Evolutionary conservation across 208 protist genomes (phyloP).

Genomic region (Balamuthia mandrillaris): DNA sequence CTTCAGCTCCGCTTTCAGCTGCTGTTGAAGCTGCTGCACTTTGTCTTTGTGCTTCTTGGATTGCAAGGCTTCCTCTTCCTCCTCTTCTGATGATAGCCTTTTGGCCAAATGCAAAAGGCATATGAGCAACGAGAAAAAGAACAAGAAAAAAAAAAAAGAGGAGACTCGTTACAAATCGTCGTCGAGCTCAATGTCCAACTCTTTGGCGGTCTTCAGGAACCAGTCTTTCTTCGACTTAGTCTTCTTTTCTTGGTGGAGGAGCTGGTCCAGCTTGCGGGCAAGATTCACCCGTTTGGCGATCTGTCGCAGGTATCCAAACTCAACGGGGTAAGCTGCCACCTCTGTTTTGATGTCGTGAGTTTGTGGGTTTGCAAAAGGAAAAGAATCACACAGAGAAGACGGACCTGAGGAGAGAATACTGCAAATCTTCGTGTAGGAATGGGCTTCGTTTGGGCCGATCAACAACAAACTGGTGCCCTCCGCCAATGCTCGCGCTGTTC

Average conservation of each 20-base stretch:
- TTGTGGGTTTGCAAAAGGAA: neutral
- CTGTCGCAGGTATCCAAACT: neutral
- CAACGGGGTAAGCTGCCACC: constrained; percentile 30
- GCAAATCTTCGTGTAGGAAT: constrained; percentile 48
- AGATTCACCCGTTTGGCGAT: constrained; percentile 40
- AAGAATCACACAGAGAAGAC: neutral
- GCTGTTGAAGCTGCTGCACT: too few species aligned
- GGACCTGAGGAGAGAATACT: neutral
- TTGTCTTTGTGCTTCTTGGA: too few species aligned
- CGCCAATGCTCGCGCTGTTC: constrained; percentile 86
- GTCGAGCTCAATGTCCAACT: constrained; percentile 69
- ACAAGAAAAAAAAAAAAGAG: too few species aligned
- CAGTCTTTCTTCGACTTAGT: constrained; percentile 45
- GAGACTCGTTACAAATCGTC: constrained; percentile 61
- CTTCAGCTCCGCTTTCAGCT: too few species aligned
- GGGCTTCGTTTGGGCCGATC: constrained; percentile 56
- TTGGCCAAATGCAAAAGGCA: too few species aligned
- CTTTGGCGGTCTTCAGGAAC: constrained; percentile 55
- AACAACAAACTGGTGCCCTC: constrained; percentile 60
- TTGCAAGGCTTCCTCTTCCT: too few species aligned
- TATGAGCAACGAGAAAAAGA: too few species aligned
- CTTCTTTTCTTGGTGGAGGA: constrained; percentile 7
- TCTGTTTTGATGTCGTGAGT: neutral
- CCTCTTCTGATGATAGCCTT: too few species aligned
- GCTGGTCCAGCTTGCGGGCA: constrained; percentile 32